These are phyloP conservation scores for Albophoma yamanashiensis DNA, from an alignment of 2,329 filamentous ascomycete species.

Conservation along the genomic window DNA sequence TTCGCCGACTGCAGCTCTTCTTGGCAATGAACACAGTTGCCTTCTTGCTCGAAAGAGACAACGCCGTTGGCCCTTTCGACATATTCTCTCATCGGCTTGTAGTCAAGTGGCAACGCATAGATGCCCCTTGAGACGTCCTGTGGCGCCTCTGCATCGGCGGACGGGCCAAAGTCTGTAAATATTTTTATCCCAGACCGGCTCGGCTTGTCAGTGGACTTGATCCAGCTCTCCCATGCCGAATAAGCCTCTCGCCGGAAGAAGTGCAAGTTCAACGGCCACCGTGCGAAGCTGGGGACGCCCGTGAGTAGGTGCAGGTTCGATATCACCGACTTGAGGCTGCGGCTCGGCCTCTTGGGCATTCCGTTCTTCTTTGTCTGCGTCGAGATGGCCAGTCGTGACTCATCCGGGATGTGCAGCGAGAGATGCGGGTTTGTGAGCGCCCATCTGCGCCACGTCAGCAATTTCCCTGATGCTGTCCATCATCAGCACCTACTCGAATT, in stretches of 20 bases:
- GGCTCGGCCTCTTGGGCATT: constrained; percentile 44
- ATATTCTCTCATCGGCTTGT: constrained; percentile 40
- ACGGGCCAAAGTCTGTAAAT: constrained; percentile 40
- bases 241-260: constrained; percentile 68
- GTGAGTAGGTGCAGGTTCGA: constrained; percentile 75
- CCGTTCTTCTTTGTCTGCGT: constrained; percentile 40
- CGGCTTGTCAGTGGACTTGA: constrained; percentile 33
- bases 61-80: constrained; percentile 44
- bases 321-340: constrained; percentile 57
- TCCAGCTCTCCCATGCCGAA: constrained; percentile 54
- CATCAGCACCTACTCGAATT: constrained; percentile 67
- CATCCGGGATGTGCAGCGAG: constrained; percentile 64
- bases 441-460: constrained; percentile 50
- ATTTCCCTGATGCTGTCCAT: neutral
- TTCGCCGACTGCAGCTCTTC: constrained; percentile 30
- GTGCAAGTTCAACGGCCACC: constrained; percentile 73
- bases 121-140: constrained; percentile 32
- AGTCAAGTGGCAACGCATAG: constrained; percentile 43
- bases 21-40: constrained; percentile 42
- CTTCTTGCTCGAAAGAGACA: constrained; percentile 45
- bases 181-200: constrained; percentile 40
- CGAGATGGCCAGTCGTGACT: constrained; percentile 46
- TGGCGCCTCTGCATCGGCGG: constrained; percentile 2
- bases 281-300: constrained; percentile 64
- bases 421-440: constrained; percentile 79